These are phyloP conservation scores for Rhodosporidiobolus sp. DNA, from an alignment of 768 basidiomycete species.

Conservation along the genomic window DNA sequence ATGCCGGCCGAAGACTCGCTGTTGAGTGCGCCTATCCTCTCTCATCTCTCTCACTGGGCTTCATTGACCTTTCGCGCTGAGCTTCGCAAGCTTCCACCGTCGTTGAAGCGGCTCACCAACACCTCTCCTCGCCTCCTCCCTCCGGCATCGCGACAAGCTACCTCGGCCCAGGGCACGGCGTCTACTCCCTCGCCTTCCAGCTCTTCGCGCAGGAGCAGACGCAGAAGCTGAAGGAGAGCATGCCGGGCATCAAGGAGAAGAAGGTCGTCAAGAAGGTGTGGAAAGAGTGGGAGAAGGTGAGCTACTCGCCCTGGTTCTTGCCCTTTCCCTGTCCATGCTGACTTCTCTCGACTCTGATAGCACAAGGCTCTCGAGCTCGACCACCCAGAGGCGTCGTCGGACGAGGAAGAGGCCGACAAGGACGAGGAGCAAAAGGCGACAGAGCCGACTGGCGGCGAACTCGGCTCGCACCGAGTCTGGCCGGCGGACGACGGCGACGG, in stretches of 20 bases:
- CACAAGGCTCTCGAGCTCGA: neutral
- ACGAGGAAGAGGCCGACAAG: no score
- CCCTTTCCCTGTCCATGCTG: neutral
- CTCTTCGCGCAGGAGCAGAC: no score
- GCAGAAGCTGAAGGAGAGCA: no score
- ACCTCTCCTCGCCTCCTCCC: neutral
- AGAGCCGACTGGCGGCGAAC: no score
- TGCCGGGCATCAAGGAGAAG: neutral
- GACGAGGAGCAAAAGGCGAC: no score
- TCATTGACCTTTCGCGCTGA: no score
- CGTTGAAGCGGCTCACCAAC: neutral
- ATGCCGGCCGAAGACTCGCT: no score
- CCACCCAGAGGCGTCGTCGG: no score
- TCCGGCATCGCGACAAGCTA: neutral
- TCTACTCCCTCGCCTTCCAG: constrained; percentile 1
- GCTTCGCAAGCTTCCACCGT: neutral
- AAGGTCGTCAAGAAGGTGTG: neutral
- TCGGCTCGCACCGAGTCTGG: no score
- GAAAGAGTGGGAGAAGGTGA: neutral
- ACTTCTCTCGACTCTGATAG: neutral
- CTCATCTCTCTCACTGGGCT: no score
- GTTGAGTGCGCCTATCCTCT: no score
- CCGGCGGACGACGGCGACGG: no score
- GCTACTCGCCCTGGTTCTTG: neutral
- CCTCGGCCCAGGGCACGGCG: neutral